Evolutionary conservation across 306 rosid species (phyloP).

Genomic region (Alnus glutinosa): DNA sequence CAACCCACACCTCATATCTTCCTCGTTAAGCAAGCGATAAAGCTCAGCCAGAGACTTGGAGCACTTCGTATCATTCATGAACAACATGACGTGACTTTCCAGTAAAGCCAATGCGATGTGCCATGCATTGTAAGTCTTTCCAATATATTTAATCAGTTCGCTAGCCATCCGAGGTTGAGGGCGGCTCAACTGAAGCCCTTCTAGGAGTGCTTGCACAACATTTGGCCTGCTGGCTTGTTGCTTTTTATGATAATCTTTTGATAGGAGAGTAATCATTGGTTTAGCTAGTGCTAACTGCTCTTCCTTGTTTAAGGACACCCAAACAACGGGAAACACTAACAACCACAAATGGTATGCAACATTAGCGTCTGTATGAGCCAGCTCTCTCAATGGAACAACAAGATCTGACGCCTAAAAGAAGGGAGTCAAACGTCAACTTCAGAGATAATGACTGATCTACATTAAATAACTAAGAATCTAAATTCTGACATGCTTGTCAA

Average conservation of each 20-base stretch:
- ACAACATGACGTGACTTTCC: constrained; percentile 95
- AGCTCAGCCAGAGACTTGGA: constrained; percentile 95
- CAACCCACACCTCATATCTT: constrained; percentile 97
- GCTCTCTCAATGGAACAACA: constrained; percentile 85
- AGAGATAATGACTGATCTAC: background rate
- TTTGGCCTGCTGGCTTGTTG: constrained; percentile 94
- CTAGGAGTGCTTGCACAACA: constrained; percentile 97
- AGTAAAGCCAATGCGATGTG: constrained; percentile 90
- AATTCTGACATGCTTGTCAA: background rate
- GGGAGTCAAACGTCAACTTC: constrained; percentile 12
- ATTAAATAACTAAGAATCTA: constrained; percentile 5
- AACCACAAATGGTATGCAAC: constrained; percentile 99
- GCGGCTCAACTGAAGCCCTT: constrained; percentile 98
- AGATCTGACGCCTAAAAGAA: constrained; percentile 79
- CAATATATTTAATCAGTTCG: constrained; percentile 96
- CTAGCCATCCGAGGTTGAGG: constrained; percentile 99
- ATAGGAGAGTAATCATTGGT: constrained; percentile 92
- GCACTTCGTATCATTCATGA: constrained; percentile 84
- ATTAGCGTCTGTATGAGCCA: constrained; percentile 96
- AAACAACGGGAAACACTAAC: constrained; percentile 95
- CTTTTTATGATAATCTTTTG: constrained; percentile 93
- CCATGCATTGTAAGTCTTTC: constrained; percentile 98
- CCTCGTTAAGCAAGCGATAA: constrained; percentile 95
- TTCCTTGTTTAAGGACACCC: constrained; percentile 94
- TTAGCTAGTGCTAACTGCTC: constrained; percentile 93